A percentile compares a stretch with the other conserved stretches of the same genome.
phyloP scores from a whole-genome alignment of 805 yeast genomes.

The Candida koratica region DNA sequence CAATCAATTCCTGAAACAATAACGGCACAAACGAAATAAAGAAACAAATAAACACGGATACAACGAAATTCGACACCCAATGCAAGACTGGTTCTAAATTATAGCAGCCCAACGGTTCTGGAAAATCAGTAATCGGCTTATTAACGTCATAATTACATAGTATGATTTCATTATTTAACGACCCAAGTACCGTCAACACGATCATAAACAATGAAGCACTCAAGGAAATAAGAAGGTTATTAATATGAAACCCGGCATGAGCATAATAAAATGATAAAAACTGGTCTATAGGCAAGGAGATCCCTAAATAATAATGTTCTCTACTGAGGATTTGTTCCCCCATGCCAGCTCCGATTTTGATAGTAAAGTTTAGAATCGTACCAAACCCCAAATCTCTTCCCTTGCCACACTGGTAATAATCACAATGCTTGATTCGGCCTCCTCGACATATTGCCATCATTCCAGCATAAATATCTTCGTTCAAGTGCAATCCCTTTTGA shows the following conservation, averaged over 20 bases:
- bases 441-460: slow-evolving; percentile 87
- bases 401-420: slow-evolving; percentile 94
- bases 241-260: slow-evolving; percentile 93
- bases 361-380: slow-evolving; percentile 86
- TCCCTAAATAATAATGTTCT: slow-evolving; percentile 88
- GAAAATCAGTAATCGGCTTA: slow-evolving; percentile 68
- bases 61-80: slow-evolving; percentile 86
- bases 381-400: slow-evolving; percentile 95
- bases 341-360: slow-evolving; percentile 98
- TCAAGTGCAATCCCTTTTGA: slow-evolving; percentile 86
- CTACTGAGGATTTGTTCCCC: slow-evolving; percentile 93
- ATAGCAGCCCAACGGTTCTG: slow-evolving; percentile 79
- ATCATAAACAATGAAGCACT: slow-evolving; percentile 87
- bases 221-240: slow-evolving; percentile 79
- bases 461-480: slow-evolving; percentile 96
- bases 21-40: slow-evolving; percentile 88
- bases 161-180: slow-evolving; percentile 69
- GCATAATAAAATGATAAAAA: slow-evolving; percentile 93
- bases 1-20: slow-evolving; percentile 81
- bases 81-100: slow-evolving; percentile 78
- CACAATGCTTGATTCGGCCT: slow-evolving; percentile 92
- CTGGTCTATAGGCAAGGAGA: slow-evolving; percentile 82
- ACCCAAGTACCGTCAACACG: slow-evolving; percentile 72
- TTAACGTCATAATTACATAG: slow-evolving; percentile 63
- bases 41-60: slow-evolving; percentile 89